Evolutionary conservation across 2,329 filamentous ascomycete species (phyloP).

Genomic region (Paradendryphiella salina): DNA sequence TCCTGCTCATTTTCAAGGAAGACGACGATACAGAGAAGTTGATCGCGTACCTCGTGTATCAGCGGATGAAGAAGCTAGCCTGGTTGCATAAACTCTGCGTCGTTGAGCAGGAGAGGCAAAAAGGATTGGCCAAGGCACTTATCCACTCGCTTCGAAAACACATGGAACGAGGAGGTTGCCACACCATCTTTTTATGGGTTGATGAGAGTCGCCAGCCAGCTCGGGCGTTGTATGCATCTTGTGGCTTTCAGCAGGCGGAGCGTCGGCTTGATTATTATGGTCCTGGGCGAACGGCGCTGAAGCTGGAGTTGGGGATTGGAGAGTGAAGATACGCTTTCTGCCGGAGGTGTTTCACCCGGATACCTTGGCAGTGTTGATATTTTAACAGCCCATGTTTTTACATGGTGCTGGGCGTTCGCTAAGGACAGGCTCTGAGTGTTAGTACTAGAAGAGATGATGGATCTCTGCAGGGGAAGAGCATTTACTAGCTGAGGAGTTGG

Average conservation of each 20-base stretch:
- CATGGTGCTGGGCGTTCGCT: too few species aligned
- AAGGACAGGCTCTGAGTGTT: too few species aligned
- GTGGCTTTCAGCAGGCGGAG: constrained; percentile 54
- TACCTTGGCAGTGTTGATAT: too few species aligned
- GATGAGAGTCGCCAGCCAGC: constrained; percentile 54
- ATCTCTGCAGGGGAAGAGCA: not conserved
- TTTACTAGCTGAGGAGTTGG: not conserved
- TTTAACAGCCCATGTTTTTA: too few species aligned
- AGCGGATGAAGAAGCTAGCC: constrained; percentile 39
- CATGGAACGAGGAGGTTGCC: constrained; percentile 53
- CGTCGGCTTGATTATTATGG: constrained; percentile 56
- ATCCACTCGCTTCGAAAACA: constrained; percentile 50
- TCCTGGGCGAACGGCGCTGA: constrained; percentile 51
- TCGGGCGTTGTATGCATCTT: constrained; percentile 50
- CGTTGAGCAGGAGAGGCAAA: constrained; percentile 50
- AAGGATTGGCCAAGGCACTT: constrained; percentile 53
- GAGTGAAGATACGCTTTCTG: constrained; percentile 13
- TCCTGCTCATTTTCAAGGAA: constrained; percentile 43
- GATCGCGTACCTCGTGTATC: constrained; percentile 49
- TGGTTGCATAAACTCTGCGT: constrained; percentile 59
- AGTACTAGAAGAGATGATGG: too few species aligned
- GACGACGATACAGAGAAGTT: constrained; percentile 28
- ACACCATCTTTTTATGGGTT: constrained; percentile 57
- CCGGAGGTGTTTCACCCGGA: too few species aligned
- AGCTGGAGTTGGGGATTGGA: constrained; percentile 17